phyloP scores from a whole-genome alignment of 257 asterid species.

The Plantago ovata region DNA sequence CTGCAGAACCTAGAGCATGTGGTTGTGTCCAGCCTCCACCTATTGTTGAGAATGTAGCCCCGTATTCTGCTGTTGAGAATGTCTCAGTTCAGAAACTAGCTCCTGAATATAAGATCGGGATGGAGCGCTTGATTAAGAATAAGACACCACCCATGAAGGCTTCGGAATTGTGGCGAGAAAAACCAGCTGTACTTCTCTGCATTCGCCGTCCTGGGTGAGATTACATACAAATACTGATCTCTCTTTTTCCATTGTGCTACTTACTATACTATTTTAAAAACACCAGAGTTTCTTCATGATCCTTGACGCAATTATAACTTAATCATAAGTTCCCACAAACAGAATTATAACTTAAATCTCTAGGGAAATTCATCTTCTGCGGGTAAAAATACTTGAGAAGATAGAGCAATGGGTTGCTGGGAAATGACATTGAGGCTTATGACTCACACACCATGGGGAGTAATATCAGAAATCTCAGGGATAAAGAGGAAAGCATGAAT shows the following conservation, averaged over 20 bases:
- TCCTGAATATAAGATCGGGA: slow-evolving; percentile 68
- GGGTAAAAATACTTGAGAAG: no score
- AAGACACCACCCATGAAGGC: slow-evolving; percentile 75
- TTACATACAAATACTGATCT: neutral
- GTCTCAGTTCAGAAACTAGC: slow-evolving; percentile 63
- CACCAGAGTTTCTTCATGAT: neutral
- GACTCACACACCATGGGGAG: no score
- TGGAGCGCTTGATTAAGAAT: slow-evolving; percentile 54
- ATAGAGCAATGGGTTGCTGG: no score
- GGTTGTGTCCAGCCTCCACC: slow-evolving; percentile 72
- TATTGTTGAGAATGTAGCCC: slow-evolving; percentile 57
- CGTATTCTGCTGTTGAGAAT: slow-evolving; percentile 57
- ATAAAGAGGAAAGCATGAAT: no score
- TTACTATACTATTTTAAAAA: neutral
- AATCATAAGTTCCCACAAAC: slow-evolving; percentile 5
- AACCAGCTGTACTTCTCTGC: slow-evolving; percentile 73
- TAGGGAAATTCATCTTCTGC: no score
- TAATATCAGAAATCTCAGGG: no score
- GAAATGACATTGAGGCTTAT: no score
- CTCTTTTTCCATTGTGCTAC: neutral
- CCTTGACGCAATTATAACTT: no score
- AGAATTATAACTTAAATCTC: no score
- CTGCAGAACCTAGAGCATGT: slow-evolving; percentile 68
- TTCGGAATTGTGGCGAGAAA: slow-evolving; percentile 70
- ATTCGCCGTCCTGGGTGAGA: slow-evolving; percentile 83